phyloP scores from a whole-genome alignment of 805 yeast genomes.

The Candida gorgasii region DNA sequence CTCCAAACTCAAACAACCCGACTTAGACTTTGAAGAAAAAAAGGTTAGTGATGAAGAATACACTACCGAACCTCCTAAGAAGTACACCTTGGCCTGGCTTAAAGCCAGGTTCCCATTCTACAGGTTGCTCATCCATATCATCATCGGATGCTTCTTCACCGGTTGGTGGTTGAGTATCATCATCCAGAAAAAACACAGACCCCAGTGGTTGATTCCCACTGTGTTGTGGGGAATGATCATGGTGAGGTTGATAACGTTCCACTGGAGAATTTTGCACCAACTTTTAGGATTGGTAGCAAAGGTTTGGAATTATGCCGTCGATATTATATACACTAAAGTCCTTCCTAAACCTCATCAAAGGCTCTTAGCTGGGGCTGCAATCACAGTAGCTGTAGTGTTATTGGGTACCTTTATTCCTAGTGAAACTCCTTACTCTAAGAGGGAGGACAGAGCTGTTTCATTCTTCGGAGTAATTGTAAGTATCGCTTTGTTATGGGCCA shows the following conservation, averaged over 20 bases:
- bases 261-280: conserved; percentile 34
- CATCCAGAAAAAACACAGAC: conserved; percentile 50
- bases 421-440: conserved; percentile 46
- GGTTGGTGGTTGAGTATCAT: conserved; percentile 59
- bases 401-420: conserved; percentile 56
- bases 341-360: conserved; percentile 44
- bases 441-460: conserved; percentile 57
- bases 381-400: conserved; percentile 49
- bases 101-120: conserved; percentile 12
- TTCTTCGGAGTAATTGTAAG: conserved; percentile 56
- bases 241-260: conserved; percentile 53
- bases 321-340: conserved; percentile 37
- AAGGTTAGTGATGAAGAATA: conserved; percentile 11
- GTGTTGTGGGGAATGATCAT: conserved; percentile 51
- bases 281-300: conserved; percentile 19
- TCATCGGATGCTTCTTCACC: conserved; percentile 44
- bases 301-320: conserved; percentile 33
- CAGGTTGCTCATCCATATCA: conserved; percentile 19
- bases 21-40: conserved; percentile 12
- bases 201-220: conserved; percentile 59
- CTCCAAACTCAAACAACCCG: not conserved
- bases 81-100: conserved; percentile 7
- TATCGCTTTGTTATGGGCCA: conserved; percentile 40
- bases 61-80: conserved; percentile 10
- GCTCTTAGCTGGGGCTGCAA: conserved; percentile 42